phyloP scores from a whole-genome alignment of 2,329 filamentous ascomycete genomes.

The Botrytis medusae region DNA sequence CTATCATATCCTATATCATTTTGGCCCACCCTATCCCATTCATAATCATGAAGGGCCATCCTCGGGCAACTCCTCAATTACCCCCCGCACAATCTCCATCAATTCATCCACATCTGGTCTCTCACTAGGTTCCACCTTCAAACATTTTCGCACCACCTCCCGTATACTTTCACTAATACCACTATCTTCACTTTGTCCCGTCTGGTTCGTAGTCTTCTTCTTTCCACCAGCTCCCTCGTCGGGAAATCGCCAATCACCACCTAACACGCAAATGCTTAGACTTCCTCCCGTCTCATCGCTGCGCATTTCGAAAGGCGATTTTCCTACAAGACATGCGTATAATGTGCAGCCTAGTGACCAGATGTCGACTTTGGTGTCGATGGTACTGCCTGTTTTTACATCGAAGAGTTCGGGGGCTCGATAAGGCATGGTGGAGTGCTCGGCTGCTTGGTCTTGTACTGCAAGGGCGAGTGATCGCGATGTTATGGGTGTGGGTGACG shows the following conservation, averaged over 20 bases:
- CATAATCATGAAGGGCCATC: constrained; percentile 45
- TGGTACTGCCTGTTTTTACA: constrained; percentile 85
- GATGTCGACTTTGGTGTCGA: constrained; percentile 97
- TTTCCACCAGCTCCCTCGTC: constrained; percentile 70
- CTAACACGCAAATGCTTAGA: constrained; percentile 85
- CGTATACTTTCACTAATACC: constrained; percentile 79
- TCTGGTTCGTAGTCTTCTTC: constrained; percentile 41
- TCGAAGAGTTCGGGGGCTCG: constrained; percentile 97
- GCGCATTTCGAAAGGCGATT: constrained; percentile 93
- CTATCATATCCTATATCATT: background rate
- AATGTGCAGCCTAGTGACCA: constrained; percentile 98
- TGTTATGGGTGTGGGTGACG: constrained; percentile 84
- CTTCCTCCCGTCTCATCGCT: constrained; percentile 95
- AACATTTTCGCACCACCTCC: constrained; percentile 81
- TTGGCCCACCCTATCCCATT: background rate
- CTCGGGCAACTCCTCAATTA: constrained; percentile 66
- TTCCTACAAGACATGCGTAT: constrained; percentile 93
- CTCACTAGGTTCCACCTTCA: constrained; percentile 83
- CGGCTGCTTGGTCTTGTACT: constrained; percentile 90
- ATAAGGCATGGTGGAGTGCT: constrained; percentile 98
- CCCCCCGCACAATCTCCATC: constrained; percentile 73
- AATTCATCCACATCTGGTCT: constrained; percentile 84
- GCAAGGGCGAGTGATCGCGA: constrained; percentile 87
- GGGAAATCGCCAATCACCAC: constrained; percentile 95
- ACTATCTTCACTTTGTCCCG: constrained; percentile 40